phyloP scores from a whole-genome alignment of 73 alveolate species.

The Blepharisma japonicum region DNA sequence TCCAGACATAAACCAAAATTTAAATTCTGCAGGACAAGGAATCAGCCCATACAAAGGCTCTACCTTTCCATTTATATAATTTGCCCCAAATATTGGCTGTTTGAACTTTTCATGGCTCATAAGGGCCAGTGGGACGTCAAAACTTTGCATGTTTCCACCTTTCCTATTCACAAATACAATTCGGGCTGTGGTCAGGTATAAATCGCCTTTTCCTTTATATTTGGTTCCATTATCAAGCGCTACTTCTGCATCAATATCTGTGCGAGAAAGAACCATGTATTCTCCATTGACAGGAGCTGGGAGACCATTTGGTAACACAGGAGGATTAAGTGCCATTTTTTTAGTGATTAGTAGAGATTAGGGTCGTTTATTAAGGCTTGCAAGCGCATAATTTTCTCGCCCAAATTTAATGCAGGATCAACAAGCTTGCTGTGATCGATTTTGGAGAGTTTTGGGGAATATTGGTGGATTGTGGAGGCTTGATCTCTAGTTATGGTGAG shows the following conservation, averaged over 20 bases:
- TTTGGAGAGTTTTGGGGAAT: too few relatives aligned
- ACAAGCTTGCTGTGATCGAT: too few relatives aligned
- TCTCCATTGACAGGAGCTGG: slow-evolving; percentile 94
- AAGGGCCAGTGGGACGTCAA: slow-evolving; percentile 94
- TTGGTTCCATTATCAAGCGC: slow-evolving; percentile 73
- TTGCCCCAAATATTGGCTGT: slow-evolving; percentile 98
- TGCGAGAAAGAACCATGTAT: slow-evolving; percentile 78
- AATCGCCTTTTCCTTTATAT: slow-evolving; percentile 88
- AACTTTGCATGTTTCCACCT: slow-evolving; percentile 73
- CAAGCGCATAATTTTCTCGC: too few relatives aligned
- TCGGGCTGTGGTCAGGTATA: slow-evolving; percentile 88
- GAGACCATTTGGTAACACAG: slow-evolving; percentile 67
- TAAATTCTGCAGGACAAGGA: slow-evolving; percentile 86
- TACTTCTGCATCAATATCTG: slow-evolving; percentile 87
- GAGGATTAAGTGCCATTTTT: slow-evolving; percentile 95
- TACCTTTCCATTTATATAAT: slow-evolving; percentile 83
- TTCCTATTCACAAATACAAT: slow-evolving; percentile 81
- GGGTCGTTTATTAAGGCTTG: too few relatives aligned
- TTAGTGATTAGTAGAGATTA: not conserved
- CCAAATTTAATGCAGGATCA: too few relatives aligned
- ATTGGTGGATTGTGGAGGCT: too few relatives aligned
- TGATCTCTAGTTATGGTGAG: too few relatives aligned
- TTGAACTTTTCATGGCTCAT: slow-evolving; percentile 85
- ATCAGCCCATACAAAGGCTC: slow-evolving; percentile 83
- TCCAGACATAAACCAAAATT: slow-evolving; percentile 96